Percentiles rank a stretch among this genome's conserved stretches.
Conservation (phyloP, 768 basidiomycete species). For the Leccinum obscurum region DNA sequence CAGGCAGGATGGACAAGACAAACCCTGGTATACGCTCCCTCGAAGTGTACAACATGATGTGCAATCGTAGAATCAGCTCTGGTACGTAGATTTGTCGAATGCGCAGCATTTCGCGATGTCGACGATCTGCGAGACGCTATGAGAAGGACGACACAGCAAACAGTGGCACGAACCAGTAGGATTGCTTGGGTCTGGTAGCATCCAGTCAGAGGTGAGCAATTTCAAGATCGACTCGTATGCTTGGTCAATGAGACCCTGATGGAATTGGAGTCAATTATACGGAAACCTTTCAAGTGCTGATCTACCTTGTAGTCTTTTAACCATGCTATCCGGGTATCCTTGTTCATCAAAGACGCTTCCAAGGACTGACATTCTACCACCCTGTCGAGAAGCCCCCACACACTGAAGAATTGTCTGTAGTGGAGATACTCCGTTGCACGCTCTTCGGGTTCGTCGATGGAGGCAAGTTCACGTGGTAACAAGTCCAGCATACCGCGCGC, state of each 20-base stretch:
- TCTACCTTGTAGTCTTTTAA: constrained; percentile 61
- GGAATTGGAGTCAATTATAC: background rate
- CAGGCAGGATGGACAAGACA: constrained; percentile 26
- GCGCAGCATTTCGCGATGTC: constrained; percentile 68
- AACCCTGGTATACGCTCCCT: constrained; percentile 65
- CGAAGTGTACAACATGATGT: constrained; percentile 68
- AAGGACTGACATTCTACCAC: constrained; percentile 61
- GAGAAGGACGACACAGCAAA: background rate
- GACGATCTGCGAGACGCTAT: constrained; percentile 47
- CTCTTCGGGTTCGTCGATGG: constrained; percentile 67
- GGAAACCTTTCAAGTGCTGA: background rate
- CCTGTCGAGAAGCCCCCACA: constrained; percentile 65
- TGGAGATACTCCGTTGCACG: constrained; percentile 74
- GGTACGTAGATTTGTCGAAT: constrained; percentile 89
- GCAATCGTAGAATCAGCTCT: constrained; percentile 84
- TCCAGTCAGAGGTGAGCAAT: constrained; percentile 77
- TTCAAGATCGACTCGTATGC: constrained; percentile 66
- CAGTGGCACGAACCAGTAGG: constrained; percentile 31
- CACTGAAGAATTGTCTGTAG: constrained; percentile 75
- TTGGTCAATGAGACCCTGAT: constrained; percentile 59
- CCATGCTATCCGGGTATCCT: constrained; percentile 62
- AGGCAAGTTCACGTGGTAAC: constrained; percentile 63
- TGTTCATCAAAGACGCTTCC: constrained; percentile 56
- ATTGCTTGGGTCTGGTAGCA: constrained; percentile 55
- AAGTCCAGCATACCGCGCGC: constrained; percentile 59